These are phyloP conservation scores for Cordyceps javanica DNA, from an alignment of 2,329 filamentous ascomycete species.

Conservation along the genomic window DNA sequence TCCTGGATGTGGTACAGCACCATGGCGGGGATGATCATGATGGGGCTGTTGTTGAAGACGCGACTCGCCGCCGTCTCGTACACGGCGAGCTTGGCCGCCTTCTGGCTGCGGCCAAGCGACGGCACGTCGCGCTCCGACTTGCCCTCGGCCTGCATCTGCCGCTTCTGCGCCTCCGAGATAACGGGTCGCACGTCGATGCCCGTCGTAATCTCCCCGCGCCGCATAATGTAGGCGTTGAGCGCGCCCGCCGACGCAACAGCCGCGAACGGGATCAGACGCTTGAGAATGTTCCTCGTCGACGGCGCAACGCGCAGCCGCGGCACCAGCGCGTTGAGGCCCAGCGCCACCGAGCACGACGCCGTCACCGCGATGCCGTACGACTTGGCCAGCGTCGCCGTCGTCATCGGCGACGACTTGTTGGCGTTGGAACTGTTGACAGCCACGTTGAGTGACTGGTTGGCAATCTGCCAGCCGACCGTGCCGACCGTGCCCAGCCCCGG, in stretches of 20 bases:
- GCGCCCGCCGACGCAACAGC: conserved; percentile 88
- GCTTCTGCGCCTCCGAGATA: conserved; percentile 63
- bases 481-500: conserved; percentile 76
- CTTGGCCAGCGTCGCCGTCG: conserved; percentile 71
- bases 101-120: conserved; percentile 79
- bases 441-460: conserved; percentile 96
- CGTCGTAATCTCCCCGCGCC: conserved; percentile 85
- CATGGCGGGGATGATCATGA: conserved; percentile 93
- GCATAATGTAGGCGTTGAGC: conserved; percentile 96
- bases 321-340: conserved; percentile 86
- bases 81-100: conserved; percentile 82
- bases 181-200: conserved; percentile 92
- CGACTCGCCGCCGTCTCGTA: conserved; percentile 87
- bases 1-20: conserved; percentile 75
- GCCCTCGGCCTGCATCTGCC: conserved; percentile 48
- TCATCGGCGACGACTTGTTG: conserved; percentile 92
- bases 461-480: conserved; percentile 88
- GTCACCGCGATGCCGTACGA: conserved; percentile 90
- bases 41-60: conserved; percentile 88
- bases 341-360: conserved; percentile 87
- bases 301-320: conserved; percentile 77
- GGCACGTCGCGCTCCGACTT: conserved; percentile 58
- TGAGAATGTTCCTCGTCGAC: conserved; percentile 67
- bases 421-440: conserved; percentile 97
- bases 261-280: conserved; percentile 90